Evolutionary conservation across 2,329 filamentous ascomycete genomes (phyloP).

Genomic region (Aspergillus udagawae): DNA sequence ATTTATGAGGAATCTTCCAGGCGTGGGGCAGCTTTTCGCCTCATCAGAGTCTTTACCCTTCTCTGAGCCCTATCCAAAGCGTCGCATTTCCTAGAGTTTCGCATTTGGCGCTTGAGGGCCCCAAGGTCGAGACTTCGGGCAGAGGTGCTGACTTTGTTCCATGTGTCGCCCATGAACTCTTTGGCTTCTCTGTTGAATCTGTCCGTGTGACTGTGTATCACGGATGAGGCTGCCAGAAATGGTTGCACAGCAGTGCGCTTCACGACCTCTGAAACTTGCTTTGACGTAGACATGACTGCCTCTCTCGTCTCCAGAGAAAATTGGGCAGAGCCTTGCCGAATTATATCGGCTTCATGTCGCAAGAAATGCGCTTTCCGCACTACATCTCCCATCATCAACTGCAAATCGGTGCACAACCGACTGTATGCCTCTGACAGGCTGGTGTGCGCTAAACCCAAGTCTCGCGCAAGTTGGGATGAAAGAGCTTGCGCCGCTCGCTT

Average conservation of each 20-base stretch:
- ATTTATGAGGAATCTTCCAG: slow-evolving; percentile 4
- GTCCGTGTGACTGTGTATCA: slow-evolving; percentile 27
- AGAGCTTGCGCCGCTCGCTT: slow-evolving; percentile 37
- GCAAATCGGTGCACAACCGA: slow-evolving; percentile 37
- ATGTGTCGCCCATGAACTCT: slow-evolving; percentile 25
- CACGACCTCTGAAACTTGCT: slow-evolving; percentile 31
- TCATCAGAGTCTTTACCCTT: slow-evolving; percentile 28
- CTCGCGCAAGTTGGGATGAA: slow-evolving; percentile 33
- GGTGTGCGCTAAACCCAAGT: slow-evolving; percentile 36
- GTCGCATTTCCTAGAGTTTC: slow-evolving; percentile 23
- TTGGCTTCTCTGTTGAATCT: slow-evolving; percentile 25
- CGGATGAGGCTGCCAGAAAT: slow-evolving; percentile 29
- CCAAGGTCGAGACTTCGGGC: slow-evolving; percentile 21
- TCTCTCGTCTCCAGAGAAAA: slow-evolving; percentile 20
- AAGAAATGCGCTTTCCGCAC: slow-evolving; percentile 33
- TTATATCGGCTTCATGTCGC: slow-evolving; percentile 24
- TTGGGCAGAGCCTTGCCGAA: slow-evolving; percentile 23
- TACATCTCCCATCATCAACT: slow-evolving; percentile 35
- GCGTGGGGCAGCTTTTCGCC: slow-evolving; percentile 14
- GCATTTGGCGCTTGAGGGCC: slow-evolving; percentile 25
- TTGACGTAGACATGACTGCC: slow-evolving; percentile 28
- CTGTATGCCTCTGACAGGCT: slow-evolving; percentile 35
- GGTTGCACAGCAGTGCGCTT: slow-evolving; percentile 27
- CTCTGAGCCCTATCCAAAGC: slow-evolving; percentile 33
- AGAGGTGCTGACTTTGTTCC: slow-evolving; percentile 23